Percentiles rank a stretch among this genome's conserved stretches.
These are phyloP conservation scores for Dendrothele bispora DNA, from an alignment of 768 basidiomycete genomes.

Conservation along the genomic window DNA sequence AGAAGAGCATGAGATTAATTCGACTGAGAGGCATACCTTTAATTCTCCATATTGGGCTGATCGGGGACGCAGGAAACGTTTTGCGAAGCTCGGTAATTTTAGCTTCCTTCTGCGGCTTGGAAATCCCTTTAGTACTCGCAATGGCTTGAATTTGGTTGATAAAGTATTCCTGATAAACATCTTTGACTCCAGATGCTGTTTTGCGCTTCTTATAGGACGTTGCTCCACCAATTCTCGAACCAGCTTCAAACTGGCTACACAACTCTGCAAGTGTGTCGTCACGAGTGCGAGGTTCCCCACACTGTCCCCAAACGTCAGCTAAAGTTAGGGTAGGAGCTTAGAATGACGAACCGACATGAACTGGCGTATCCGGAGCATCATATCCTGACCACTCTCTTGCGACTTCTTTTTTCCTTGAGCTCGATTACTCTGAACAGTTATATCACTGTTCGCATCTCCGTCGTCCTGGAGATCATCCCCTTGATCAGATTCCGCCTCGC, in stretches of 20 bases:
- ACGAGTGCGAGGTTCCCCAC: neutral
- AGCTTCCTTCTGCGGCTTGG: conserved; percentile 12
- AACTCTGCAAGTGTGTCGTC: neutral
- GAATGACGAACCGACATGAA: neutral
- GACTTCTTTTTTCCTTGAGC: neutral
- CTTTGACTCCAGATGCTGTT: conserved; percentile 3
- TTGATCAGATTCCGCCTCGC: neutral
- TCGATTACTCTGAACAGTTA: neutral
- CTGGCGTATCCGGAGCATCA: neutral
- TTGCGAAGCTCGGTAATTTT: conserved; percentile 8
- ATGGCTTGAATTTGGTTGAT: conserved; percentile 19
- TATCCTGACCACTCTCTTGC: neutral
- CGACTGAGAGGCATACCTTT: conserved; percentile 10
- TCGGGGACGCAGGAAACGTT: conserved; percentile 18
- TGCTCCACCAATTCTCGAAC: neutral
- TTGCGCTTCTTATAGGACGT: neutral
- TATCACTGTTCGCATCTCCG: neutral
- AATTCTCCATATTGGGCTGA: conserved; percentile 35
- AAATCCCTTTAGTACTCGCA: conserved; percentile 13
- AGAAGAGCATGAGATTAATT: neutral
- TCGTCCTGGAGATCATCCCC: neutral
- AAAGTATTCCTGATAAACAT: conserved; percentile 22
- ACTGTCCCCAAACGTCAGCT: neutral
- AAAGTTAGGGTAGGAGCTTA: neutral
- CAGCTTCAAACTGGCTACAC: neutral